Base-by-base conservation (phyloP, 1,139 yeast species). In the Pichia sp. region DNA sequence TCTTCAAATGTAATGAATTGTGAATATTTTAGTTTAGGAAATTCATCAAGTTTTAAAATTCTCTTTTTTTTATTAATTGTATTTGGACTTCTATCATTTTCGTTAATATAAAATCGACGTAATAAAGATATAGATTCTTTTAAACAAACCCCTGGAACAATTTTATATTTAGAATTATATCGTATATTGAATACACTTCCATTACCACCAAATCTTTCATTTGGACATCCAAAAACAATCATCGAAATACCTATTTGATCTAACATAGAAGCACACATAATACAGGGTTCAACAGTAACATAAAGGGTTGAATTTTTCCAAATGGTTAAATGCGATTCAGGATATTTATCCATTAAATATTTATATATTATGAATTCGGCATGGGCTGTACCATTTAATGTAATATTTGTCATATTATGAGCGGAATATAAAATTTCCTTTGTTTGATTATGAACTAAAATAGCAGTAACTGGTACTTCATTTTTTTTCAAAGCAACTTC, bases 231-330 rank as follows among this genome's bases (percentile, higher is more conserved):
- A 58, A 85, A 92, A 38, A 81, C 79, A 2, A 90, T 96, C 36
- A 70, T 69, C 24, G 78, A 67, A 22, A 92, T 78, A 1, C 85
- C 82, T 31, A 90, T 63, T 58, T 92, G 98, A 46, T 92, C 75
- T 42, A 92, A 66, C 3, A 96, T 92, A 28, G 95, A 82, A 0
- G 97, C 97, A 68, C 99, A 92, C 99, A 92, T 92, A 10, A 94
- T 83, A 62, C 99, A 92, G 0, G 99, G 99, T 63, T 92, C 99
- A 1, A 92, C 97, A 0, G 97, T 87, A 25, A 92, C 99, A 63
- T 89, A 92, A 22, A 92, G 69, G 30, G 79, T 79, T 20, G 77
- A 61, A 53, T 74, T 70, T 42, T 66, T 57, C 64, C 87, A 68
- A 12, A 79, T 55, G 11, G 55, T 48, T 28, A 56, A 25, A 61